Evolutionary conservation across 345 rosid genomes (phyloP), one percentile per base, ranked within the genome.

Genomic region (Combretum micranthum): DNA sequence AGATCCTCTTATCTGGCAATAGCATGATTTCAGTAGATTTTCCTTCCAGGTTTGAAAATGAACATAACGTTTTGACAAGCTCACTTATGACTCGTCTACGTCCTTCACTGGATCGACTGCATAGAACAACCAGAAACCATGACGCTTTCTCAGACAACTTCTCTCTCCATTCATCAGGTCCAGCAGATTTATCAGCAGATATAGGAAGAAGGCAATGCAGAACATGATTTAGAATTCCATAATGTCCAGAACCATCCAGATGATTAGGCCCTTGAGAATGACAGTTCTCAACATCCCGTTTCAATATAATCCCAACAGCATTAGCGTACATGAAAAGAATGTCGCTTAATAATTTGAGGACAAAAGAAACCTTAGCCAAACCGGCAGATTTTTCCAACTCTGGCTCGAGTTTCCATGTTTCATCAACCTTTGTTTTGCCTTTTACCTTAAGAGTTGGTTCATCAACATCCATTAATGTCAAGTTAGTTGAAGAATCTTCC

Each of bases 41-140:
- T 63, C 80, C 80, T 69, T 77, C 95, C 74, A 75, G 47, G 63
- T 76, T 75, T 60, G 87, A 77, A 53, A 88, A 83, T 37, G 81
- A 77, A 5, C 82, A 80, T 65, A 92, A 78, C 56, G 86, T 86
- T 72, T 81, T 86, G 54, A 83, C 88, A 64, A 92, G 92, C 76
- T 92, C 96, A 74, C 62, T 75, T 70, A 86, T 70, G 50, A 92
- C 87, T 64, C 98, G 69, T 72, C 77, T 86, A 52, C 98, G 82
- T 46, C 96, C 98, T 69, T 92, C 98, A 75, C 83, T 73, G 26
- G 96, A 92, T 64, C 96, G 89, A 52, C 87, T 85, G 56, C 98
- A 92, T 47, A 86, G 53, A 60, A 84, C 95, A 50, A 92, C 96
- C 65, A 92, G 67, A 76, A 92, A 88, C 85, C 90, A 84, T 44